Evolutionary conservation across 345 rosid genomes (phyloP).

Genomic region (Eucalyptus viminalis): DNA sequence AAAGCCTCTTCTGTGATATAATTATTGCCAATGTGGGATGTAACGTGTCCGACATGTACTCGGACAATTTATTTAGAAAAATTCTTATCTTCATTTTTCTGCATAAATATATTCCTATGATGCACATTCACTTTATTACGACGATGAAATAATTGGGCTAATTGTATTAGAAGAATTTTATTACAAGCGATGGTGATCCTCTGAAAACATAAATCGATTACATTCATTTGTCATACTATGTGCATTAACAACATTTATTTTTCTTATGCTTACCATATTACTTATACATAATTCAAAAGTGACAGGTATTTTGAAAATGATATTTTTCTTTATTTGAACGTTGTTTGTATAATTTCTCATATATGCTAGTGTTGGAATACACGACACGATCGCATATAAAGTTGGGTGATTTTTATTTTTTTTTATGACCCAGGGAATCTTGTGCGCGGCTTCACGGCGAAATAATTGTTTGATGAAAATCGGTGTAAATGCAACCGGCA

Average conservation of each 20-base stretch:
- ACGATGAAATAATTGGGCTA: neutral
- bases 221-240: fast-evolving
- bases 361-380: neutral
- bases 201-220: neutral
- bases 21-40: neutral
- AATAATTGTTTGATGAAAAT: no score
- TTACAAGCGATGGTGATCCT: neutral
- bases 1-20: neutral
- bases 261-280: neutral
- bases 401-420: neutral
- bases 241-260: neutral
- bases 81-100: neutral
- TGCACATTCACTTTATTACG: neutral
- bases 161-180: neutral
- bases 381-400: fast-evolving
- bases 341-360: neutral
- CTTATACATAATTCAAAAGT: neutral
- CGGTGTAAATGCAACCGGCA: no score
- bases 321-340: neutral
- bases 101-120: neutral
- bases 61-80: neutral
- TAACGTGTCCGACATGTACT: neutral
- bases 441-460: no score
- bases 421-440: no score
- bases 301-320: neutral